Base-by-base conservation (phyloP, 192 early-diverging fungal genomes). In the Coemansia sp. region DNA sequence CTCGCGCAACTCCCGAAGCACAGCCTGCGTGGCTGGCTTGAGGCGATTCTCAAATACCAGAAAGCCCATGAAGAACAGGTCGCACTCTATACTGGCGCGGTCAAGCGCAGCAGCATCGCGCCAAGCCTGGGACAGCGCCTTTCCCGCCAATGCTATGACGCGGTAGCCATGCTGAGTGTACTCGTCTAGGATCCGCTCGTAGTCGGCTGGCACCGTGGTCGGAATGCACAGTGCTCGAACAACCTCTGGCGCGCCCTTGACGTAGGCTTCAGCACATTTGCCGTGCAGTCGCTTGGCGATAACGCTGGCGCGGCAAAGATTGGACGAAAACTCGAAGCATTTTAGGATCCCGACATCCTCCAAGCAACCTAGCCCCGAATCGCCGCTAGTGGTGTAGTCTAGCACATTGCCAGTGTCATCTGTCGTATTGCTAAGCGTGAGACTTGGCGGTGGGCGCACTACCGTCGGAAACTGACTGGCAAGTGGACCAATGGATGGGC, bases 41-140 rank as follows among this genome's bases (percentile, higher is more conserved):
- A 98, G 71, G 76, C 94, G 93, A 87, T 99, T 99, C 69, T 98
- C 98, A 86, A 99, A 99, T 20, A 99, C 87, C 24, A 99, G 88
- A 64, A 99, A 94, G 0, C 95, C 96, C 57, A 99, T 77, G 76
- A 98, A 99, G 4, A 82, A 73, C 27, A 99, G 66, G 24, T 88
- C 84, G 5, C 73, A 72, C 72, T 99, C 98, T 8, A 94, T 85
- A 4, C 88, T 86, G 2, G 87, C 84, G n/a, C 98, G 90, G 43
- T 72, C 63, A 35, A 79, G 71, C 43, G 86, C 75, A 25, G 86
- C 85, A 2, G 91, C 76, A 9, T 42, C 40, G 9, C 38, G 19
- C 74, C 86, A 91, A n/a, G 31, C 37, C 27, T 22, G 25, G 7
- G 67, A 49, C 47, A 98, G 71, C 11, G 78, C 57, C 61, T 90